These are phyloP conservation scores for Spencermartinsiella europaea DNA, from an alignment of 805 yeast species.

Conservation along the genomic window DNA sequence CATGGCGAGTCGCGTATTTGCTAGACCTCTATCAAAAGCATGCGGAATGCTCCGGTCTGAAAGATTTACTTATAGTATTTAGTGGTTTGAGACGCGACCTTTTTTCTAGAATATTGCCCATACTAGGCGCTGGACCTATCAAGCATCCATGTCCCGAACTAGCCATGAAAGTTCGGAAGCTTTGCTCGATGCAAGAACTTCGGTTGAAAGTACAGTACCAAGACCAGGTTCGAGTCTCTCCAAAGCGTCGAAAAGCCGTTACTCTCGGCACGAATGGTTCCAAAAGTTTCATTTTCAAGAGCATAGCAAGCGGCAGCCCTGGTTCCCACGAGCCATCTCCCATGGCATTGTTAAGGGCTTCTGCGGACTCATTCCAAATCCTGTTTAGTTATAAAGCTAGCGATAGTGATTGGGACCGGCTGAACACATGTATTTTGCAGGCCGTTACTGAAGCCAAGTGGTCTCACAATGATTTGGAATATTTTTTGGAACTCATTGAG, in stretches of 20 bases:
- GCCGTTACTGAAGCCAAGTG: slow-evolving; percentile 5
- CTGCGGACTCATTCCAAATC: no score
- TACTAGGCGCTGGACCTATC: slow-evolving; percentile 26
- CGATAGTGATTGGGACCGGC: slow-evolving; percentile 16
- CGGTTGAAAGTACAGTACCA: no score
- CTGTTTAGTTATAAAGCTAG: slow-evolving; percentile 7
- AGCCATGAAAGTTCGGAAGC: no score
- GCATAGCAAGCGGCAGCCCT: no score
- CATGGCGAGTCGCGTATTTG: slow-evolving; percentile 23
- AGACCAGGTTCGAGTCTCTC: no score
- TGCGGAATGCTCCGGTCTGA: slow-evolving; percentile 19
- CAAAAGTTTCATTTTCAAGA: no score
- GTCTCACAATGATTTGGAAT: slow-evolving; percentile 1
- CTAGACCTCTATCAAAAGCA: slow-evolving; percentile 21
- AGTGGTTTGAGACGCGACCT: slow-evolving; percentile 24
- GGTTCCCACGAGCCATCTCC: no score
- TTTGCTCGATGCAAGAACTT: no score
- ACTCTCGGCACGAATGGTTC: no score
- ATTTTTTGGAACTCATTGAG: slow-evolving; percentile 5
- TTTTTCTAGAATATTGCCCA: slow-evolving; percentile 26
- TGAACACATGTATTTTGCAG: slow-evolving; percentile 15
- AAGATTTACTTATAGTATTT: slow-evolving; percentile 23
- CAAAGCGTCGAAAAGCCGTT: no score
- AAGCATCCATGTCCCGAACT: slow-evolving; percentile 25
- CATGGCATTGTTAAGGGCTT: no score